phyloP scores from a whole-genome alignment of 495 filamentous ascomycete genomes.

The Lasiosphaeria ovina region DNA sequence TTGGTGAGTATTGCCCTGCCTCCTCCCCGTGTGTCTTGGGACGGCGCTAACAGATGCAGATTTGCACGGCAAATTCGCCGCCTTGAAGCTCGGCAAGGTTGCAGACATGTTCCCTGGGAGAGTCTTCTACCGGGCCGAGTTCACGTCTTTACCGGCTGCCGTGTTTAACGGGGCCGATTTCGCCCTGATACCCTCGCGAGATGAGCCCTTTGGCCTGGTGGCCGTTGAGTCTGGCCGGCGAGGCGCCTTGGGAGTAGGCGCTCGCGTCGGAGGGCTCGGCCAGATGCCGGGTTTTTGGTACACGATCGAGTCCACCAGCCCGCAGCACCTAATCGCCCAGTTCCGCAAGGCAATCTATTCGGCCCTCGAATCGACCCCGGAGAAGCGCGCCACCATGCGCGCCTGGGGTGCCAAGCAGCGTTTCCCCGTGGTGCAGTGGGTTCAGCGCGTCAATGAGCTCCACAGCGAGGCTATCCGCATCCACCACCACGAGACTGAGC shows the following conservation, averaged over 20 bases:
- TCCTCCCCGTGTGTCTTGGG: background rate
- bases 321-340: slow-evolving; percentile 64
- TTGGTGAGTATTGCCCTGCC: slow-evolving; percentile 25
- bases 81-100: slow-evolving; percentile 63
- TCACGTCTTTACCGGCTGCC: slow-evolving; percentile 66
- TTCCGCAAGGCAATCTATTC: slow-evolving; percentile 65
- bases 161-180: slow-evolving; percentile 77
- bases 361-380: slow-evolving; percentile 56
- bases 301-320: slow-evolving; percentile 63
- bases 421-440: slow-evolving; percentile 66
- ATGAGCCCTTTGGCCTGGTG: slow-evolving; percentile 73
- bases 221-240: slow-evolving; percentile 77
- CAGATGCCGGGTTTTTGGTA: slow-evolving; percentile 75
- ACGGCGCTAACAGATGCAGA: slow-evolving; percentile 33
- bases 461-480: slow-evolving; percentile 48
- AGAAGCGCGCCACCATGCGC: slow-evolving; percentile 63
- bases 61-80: slow-evolving; percentile 72
- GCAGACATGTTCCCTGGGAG: slow-evolving; percentile 68
- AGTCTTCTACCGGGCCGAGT: slow-evolving; percentile 70
- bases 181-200: slow-evolving; percentile 70
- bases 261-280: slow-evolving; percentile 61
- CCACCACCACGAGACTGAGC: slow-evolving; percentile 22
- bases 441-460: slow-evolving; percentile 56
- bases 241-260: slow-evolving; percentile 68
- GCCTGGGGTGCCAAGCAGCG: slow-evolving; percentile 68